phyloP scores from a whole-genome alignment of 2,329 filamentous ascomycete genomes.

The Spiromastix sp. region DNA sequence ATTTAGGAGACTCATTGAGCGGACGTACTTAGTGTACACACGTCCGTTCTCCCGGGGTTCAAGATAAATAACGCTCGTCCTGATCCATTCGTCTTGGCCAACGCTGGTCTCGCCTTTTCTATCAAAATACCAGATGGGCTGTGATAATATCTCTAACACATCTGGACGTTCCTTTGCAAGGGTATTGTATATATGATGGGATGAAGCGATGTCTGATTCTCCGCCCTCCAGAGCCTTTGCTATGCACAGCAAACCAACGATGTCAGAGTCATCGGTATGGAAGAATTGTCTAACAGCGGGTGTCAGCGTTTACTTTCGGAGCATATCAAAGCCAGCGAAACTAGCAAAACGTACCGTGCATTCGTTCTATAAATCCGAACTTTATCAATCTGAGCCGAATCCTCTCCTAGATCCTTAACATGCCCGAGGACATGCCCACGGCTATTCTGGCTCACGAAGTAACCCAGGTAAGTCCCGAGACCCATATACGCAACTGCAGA shows the following conservation, averaged over 20 bases:
- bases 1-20: too few relatives aligned
- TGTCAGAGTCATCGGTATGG: constrained; percentile 72
- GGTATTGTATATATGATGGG: constrained; percentile 72
- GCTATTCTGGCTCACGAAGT: constrained; percentile 80
- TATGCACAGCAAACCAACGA: constrained; percentile 75
- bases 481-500: constrained; percentile 86
- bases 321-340: too few relatives aligned
- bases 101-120: constrained; percentile 72
- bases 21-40: constrained; percentile 59
- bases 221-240: constrained; percentile 70
- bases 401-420: constrained; percentile 80
- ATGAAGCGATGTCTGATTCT: constrained; percentile 70
- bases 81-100: constrained; percentile 66
- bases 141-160: constrained; percentile 61
- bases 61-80: constrained; percentile 63
- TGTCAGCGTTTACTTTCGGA: too few relatives aligned
- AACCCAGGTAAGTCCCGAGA: constrained; percentile 72
- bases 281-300: constrained; percentile 64
- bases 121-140: constrained; percentile 86
- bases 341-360: constrained; percentile 41
- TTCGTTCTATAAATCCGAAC: constrained; percentile 87
- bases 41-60: constrained; percentile 57
- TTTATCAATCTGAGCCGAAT: constrained; percentile 68
- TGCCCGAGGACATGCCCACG: constrained; percentile 78
- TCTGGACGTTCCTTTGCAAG: constrained; percentile 66